phyloP scores from a whole-genome alignment of 163 green algal genomes.

The Scenedesmus sp. region DNA sequence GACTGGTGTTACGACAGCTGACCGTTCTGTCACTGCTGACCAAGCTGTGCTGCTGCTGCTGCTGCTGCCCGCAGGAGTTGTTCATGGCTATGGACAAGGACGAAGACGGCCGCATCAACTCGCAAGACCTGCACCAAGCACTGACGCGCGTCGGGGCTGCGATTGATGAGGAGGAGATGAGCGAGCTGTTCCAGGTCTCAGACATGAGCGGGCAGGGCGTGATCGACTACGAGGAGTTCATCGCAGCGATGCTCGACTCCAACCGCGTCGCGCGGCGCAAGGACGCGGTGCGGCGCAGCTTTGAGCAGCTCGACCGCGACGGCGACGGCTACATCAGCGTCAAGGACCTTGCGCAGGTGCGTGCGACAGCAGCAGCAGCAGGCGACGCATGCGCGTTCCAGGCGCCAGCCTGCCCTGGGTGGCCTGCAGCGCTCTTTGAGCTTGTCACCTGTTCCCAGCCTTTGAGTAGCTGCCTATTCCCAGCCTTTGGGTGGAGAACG shows the following conservation, averaged over 20 bases:
- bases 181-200: conserved; percentile 81
- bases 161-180: conserved; percentile 79
- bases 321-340: conserved; percentile 78
- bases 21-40: too few species aligned
- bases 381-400: too few species aligned
- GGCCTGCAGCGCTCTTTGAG: too few species aligned
- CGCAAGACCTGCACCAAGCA: conserved; percentile 72
- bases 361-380: too few species aligned
- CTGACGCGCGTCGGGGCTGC: conserved; percentile 68
- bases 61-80: conserved; percentile 72
- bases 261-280: conserved; percentile 50
- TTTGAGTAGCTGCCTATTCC: too few species aligned
- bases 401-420: too few species aligned
- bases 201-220: conserved; percentile 93
- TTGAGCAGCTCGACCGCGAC: conserved; percentile 78
- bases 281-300: conserved; percentile 66
- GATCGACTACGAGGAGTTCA: conserved; percentile 98
- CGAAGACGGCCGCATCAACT: conserved; percentile 92
- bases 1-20: background rate
- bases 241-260: conserved; percentile 94
- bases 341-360: conserved; percentile 69
- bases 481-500: too few species aligned
- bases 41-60: background rate
- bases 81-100: conserved; percentile 97
- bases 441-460: too few species aligned